Base-by-base conservation (phyloP, 176 grass and related monocot species). In the Coix lacrymajobi region DNA sequence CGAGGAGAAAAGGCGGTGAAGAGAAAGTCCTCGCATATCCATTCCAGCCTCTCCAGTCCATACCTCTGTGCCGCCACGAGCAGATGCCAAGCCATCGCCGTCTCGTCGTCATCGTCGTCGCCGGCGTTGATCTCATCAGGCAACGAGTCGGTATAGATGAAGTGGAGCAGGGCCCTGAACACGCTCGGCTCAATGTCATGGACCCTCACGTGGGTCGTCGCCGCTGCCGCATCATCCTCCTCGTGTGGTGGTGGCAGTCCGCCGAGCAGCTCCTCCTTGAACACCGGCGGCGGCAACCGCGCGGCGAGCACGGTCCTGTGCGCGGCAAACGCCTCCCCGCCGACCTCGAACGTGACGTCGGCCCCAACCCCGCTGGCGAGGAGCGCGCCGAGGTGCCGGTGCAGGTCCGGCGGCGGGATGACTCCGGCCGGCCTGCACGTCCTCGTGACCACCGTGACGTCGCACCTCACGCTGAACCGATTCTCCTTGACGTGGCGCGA, bases 1-100 rank as follows among this genome's bases (percentile, higher is more conserved):
- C n/a, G n/a, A n/a, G n/a, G n/a, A n/a, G n/a, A n/a, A n/a, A n/a
- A n/a, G n/a, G n/a, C n/a, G n/a, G n/a, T n/a, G n/a, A n/a, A n/a
- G n/a, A 79, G 36, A 32, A 66, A 79, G 5, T 54, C 64, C 45
- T 83, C 80, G 61, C 80, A 88, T 2, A 83, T 80, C 30, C 71
- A 5, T 34, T 88, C 20, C 1, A 72, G 15, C 15, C 40, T 17
- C 69, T 48, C 9, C 25, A 72, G 0, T 1, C 19, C 41, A 41
- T 89, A 89, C 25, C 62, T 38, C 45, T 84, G 81, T 5, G 80
- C 87, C 14, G 75, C 87, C 26, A 67, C 81, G 61, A 89, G 81
- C 25, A 89, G 52, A 22, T 75, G 48, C 16, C 73, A 51, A 32
- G 75, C 71, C 79, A 88, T 84, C 44, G 37, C 37, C 22, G 61